Conservation (phyloP, 1,284 basidiomycete genomes). For the Cutaneotrichosporon sp. region DNA sequence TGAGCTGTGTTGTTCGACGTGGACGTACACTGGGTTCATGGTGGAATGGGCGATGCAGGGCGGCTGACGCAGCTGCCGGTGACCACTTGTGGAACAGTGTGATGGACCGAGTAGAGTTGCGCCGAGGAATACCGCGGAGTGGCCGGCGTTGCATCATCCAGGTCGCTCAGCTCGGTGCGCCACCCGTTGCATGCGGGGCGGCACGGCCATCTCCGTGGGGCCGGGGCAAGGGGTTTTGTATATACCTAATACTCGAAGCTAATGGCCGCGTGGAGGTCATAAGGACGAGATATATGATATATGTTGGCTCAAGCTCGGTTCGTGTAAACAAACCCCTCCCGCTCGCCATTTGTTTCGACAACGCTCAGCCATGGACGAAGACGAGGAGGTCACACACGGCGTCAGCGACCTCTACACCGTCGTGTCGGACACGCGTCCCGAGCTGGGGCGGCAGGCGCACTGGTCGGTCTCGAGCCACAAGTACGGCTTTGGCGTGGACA, state of each 20-base stretch:
- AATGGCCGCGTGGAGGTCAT: too few relatives aligned
- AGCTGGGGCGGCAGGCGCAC: conserved; percentile 59
- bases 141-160: too few relatives aligned
- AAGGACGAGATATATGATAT: too few relatives aligned
- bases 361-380: conserved; percentile 5
- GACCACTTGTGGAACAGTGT: too few relatives aligned
- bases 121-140: too few relatives aligned
- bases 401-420: not conserved
- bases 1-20: not conserved
- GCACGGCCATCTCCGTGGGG: too few relatives aligned
- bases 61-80: too few relatives aligned
- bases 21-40: conserved; percentile 19
- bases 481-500: conserved; percentile 91
- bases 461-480: conserved; percentile 99
- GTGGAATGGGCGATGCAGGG: not conserved
- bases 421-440: conserved; percentile 16
- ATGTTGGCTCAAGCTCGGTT: not conserved
- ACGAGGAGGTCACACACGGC: not conserved
- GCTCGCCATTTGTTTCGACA: not conserved
- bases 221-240: too few relatives aligned
- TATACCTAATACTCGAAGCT: too few relatives aligned
- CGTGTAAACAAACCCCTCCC: not conserved
- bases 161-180: too few relatives aligned
- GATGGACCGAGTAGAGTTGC: too few relatives aligned
- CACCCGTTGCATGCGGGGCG: too few relatives aligned